Percentiles rank a stretch among this genome's conserved stretches.
These are phyloP conservation scores for Keqinozyma sinolaborantium DNA, from an alignment of 1,139 yeast species.

Conservation along the genomic window DNA sequence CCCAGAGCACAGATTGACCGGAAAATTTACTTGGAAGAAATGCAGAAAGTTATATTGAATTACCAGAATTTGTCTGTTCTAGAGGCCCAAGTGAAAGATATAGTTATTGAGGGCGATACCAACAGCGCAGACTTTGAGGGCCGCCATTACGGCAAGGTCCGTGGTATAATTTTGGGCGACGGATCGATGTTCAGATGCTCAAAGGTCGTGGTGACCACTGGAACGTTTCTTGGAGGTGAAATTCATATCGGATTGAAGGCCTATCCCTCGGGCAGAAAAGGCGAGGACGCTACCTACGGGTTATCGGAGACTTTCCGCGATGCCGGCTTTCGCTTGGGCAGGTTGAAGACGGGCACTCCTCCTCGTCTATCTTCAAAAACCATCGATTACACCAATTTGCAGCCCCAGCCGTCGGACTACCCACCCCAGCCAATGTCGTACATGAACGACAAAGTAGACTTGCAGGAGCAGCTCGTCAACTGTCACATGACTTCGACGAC, in stretches of 20 bases:
- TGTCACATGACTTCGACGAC: slow-evolving; percentile 85
- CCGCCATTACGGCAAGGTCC: slow-evolving; percentile 41
- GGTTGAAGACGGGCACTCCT: slow-evolving; percentile 97
- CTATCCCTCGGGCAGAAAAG: slow-evolving; percentile 89
- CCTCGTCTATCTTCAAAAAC: slow-evolving; percentile 75
- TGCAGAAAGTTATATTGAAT: slow-evolving; percentile 63
- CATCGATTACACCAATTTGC: slow-evolving; percentile 60
- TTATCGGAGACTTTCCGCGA: slow-evolving; percentile 71
- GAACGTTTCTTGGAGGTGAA: slow-evolving; percentile 92
- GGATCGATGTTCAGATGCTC: slow-evolving; percentile 60
- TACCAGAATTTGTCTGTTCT: slow-evolving; percentile 61
- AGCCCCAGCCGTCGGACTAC: slow-evolving; percentile 71
- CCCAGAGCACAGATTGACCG: slow-evolving; percentile 97
- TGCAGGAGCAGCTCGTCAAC: slow-evolving; percentile 53
- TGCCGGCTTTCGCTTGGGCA: slow-evolving; percentile 80
- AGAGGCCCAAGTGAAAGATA: slow-evolving; percentile 81
- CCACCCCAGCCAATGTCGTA: slow-evolving; percentile 91
- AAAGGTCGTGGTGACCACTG: slow-evolving; percentile 87
- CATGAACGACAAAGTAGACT: slow-evolving; percentile 63
- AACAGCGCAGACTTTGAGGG: slow-evolving; percentile 26
- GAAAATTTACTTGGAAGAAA: slow-evolving; percentile 67
- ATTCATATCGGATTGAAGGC: slow-evolving; percentile 82
- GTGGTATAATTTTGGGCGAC: slow-evolving; percentile 70
- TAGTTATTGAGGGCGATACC: slow-evolving; percentile 55
- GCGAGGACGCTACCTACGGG: slow-evolving; percentile 90